Percentiles rank a stretch among this genome's conserved stretches.
phyloP scores from a whole-genome alignment of 2,329 filamentous ascomycete genomes.

The Rhynchosporium agropyri region DNA sequence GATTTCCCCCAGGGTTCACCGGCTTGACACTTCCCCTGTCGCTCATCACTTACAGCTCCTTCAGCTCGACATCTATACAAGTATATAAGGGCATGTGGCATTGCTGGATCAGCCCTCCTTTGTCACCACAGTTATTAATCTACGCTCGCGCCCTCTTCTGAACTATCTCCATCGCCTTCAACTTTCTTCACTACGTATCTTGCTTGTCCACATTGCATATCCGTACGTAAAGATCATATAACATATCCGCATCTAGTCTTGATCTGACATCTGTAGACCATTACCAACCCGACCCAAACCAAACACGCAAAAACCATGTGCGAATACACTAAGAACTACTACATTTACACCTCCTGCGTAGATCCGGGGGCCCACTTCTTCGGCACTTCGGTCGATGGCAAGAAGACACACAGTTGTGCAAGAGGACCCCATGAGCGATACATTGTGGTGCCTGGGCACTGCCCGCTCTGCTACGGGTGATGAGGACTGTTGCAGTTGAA shows the following conservation, averaged over 20 bases:
- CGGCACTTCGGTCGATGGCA: conserved; percentile 68
- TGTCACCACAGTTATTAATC: conserved; percentile 12
- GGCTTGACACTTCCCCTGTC: conserved; percentile 20
- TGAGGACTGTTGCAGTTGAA: background rate
- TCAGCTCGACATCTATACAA: conserved; percentile 26
- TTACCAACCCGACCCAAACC: conserved; percentile 3
- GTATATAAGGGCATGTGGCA: conserved; percentile 24
- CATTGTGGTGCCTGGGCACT: conserved; percentile 69
- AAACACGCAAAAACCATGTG: conserved; percentile 47
- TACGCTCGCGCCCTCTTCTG: conserved; percentile 5
- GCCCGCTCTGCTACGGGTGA: conserved; percentile 51
- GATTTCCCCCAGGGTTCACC: conserved; percentile 26
- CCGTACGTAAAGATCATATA: background rate
- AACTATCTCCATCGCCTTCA: conserved; percentile 2
- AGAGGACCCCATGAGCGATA: conserved; percentile 73
- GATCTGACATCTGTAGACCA: conserved; percentile 9
- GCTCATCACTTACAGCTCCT: conserved; percentile 19
- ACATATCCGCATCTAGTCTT: background rate
- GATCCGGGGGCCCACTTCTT: conserved; percentile 74
- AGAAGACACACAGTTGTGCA: conserved; percentile 59
- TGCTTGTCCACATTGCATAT: background rate
- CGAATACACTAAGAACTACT: conserved; percentile 73
- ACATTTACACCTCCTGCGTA: conserved; percentile 71
- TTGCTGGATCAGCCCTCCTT: conserved; percentile 16
- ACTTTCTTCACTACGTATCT: background rate